A percentile compares a stretch with the other conserved stretches of the same genome.
These are phyloP conservation scores for Sonneratia alba DNA, from an alignment of 345 rosid genomes.

Conservation along the genomic window DNA sequence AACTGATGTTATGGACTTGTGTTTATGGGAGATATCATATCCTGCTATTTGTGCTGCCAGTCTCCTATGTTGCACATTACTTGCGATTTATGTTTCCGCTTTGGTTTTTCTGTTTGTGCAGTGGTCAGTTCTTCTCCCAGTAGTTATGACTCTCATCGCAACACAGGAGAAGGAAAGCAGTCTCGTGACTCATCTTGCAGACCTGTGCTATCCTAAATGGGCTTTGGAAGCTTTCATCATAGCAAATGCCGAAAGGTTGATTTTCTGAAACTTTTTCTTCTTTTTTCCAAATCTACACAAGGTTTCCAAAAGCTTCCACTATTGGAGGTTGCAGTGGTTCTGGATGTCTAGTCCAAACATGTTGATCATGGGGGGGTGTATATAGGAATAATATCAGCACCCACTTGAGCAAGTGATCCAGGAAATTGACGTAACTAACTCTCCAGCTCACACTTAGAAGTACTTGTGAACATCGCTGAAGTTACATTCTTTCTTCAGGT, in stretches of 20 bases:
- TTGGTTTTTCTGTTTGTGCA: conserved; percentile 16
- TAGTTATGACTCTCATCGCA: conserved; percentile 67
- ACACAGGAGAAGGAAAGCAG: conserved; percentile 39
- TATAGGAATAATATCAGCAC: neutral
- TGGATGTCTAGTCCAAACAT: neutral
- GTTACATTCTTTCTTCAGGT: conserved; percentile 33
- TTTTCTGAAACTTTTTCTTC: neutral
- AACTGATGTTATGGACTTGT: too few relatives aligned
- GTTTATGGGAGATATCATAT: too few relatives aligned
- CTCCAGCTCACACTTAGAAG: neutral
- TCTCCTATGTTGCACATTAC: neutral
- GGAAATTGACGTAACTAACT: neutral
- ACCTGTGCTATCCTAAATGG: conserved; percentile 71
- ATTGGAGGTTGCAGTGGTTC: neutral
- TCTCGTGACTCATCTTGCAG: conserved; percentile 38
- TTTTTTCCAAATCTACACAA: neutral
- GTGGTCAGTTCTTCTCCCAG: conserved; percentile 83
- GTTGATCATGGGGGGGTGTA: neutral
- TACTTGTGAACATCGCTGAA: neutral
- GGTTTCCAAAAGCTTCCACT: neutral
- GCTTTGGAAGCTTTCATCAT: conserved; percentile 73
- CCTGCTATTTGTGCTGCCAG: neutral
- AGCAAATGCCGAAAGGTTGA: conserved; percentile 61
- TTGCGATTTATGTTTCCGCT: neutral
- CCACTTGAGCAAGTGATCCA: neutral